Evolutionary conservation across 2,329 filamentous ascomycete species (phyloP).

Genomic region (Epichloe aotearoae): DNA sequence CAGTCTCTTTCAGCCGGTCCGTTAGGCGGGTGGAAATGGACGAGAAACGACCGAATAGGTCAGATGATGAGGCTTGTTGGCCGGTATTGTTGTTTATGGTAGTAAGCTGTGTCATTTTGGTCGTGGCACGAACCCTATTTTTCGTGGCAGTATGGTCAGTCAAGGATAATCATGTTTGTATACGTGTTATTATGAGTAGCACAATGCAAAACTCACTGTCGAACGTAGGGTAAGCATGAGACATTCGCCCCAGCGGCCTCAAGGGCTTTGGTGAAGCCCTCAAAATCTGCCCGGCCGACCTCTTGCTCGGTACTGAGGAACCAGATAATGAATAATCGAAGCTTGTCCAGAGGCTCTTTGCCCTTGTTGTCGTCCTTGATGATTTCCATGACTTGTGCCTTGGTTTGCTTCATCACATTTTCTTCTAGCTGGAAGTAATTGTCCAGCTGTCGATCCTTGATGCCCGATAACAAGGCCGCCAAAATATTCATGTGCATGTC

Average conservation of each 20-base stretch:
- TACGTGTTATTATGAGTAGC: background rate
- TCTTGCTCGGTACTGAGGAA: constrained; percentile 89
- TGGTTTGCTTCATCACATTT: constrained; percentile 80
- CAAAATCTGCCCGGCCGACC: constrained; percentile 67
- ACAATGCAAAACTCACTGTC: constrained; percentile 46
- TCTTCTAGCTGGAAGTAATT: constrained; percentile 95
- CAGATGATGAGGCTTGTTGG: constrained; percentile 48
- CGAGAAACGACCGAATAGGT: constrained; percentile 87
- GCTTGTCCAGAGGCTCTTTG: constrained; percentile 72
- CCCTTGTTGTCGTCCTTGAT: constrained; percentile 74
- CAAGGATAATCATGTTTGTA: background rate
- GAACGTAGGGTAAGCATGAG: constrained; percentile 70
- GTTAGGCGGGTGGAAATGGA: constrained; percentile 85
- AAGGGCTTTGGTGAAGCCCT: constrained; percentile 74
- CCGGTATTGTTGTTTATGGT: constrained; percentile 61
- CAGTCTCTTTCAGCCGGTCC: constrained; percentile 83
- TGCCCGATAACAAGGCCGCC: constrained; percentile 60
- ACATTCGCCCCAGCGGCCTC: constrained; percentile 62
- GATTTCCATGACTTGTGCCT: constrained; percentile 75
- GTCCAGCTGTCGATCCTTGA: constrained; percentile 90
- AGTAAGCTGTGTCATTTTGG: constrained; percentile 95
- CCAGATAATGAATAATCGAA: constrained; percentile 94
- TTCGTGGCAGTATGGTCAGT: constrained; percentile 12
- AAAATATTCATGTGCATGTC: constrained; percentile 99
- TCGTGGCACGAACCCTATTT: constrained; percentile 71